Percentiles rank a stretch among this genome's conserved stretches.
These are phyloP conservation scores for Kwoniella shivajii DNA, from an alignment of 1,284 basidiomycete genomes.

Conservation along the genomic window DNA sequence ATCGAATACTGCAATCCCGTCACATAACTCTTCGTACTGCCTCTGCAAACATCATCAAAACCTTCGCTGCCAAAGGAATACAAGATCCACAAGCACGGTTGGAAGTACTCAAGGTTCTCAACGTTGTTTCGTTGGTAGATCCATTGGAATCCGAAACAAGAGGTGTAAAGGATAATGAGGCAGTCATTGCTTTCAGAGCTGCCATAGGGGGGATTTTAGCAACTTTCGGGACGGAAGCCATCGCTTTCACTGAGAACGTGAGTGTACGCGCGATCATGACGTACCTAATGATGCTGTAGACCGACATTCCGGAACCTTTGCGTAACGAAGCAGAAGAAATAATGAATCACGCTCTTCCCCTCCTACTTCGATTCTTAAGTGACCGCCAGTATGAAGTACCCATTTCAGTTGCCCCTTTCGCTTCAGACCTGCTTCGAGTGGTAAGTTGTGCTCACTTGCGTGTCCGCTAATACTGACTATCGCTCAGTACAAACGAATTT, in stretches of 20 bases:
- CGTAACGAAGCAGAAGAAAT: constrained; percentile 69
- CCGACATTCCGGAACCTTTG: constrained; percentile 59
- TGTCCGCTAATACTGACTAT: constrained; percentile 27
- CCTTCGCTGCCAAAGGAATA: constrained; percentile 87
- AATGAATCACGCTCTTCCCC: constrained; percentile 72
- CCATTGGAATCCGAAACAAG: constrained; percentile 77
- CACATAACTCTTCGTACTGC: constrained; percentile 75
- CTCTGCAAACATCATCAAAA: constrained; percentile 75
- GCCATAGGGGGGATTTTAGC: constrained; percentile 84
- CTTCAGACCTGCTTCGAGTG: constrained; percentile 71
- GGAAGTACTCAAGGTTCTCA: constrained; percentile 84
- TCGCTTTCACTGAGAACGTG: constrained; percentile 79
- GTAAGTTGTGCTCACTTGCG: constrained; percentile 58
- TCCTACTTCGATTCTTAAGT: constrained; percentile 84
- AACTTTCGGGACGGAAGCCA: constrained; percentile 77
- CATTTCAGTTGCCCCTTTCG: constrained; percentile 77
- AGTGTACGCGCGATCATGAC: constrained; percentile 36
- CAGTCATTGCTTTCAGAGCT: constrained; percentile 85
- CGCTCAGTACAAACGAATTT: constrained; percentile 20
- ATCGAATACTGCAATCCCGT: constrained; percentile 80
- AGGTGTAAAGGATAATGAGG: constrained; percentile 66
- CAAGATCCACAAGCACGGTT: constrained; percentile 91
- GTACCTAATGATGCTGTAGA: not conserved
- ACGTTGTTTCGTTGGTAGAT: constrained; percentile 75
- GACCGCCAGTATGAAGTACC: constrained; percentile 87